Base-by-base conservation (phyloP, 2,329 filamentous ascomycete genomes). In the Biscogniauxia mediterranea region DNA sequence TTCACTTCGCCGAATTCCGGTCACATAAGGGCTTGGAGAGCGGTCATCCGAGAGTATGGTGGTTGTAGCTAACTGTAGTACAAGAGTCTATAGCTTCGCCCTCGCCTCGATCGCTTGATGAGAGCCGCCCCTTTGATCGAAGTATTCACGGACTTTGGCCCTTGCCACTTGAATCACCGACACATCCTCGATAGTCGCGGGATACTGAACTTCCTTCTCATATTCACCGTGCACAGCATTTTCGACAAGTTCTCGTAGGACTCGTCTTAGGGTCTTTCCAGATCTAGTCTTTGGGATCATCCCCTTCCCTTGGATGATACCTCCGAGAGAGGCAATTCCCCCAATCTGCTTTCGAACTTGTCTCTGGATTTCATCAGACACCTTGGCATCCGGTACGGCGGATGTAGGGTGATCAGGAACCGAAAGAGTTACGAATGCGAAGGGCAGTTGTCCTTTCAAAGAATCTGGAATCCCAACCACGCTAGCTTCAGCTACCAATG, bases 271-370 rank as follows among this genome's bases (percentile, higher is more conserved):
- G 4, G 92, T 97, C 83, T 97, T 98, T 26, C 94, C 94, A n/a
- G 89, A 92, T 26, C 93, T 79, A 17, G 94, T 97, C 80, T 93
- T 93, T 5, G 94, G 93, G 57, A 97, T 97, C 83, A 96, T 93
- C 17, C 89, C 89, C 66, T 87, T 87, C 49, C 91, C 91, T 66
- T 92, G 90, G 57, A 97, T 90, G 70, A 97, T 89, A 1, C 93
- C 93, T 8, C 92, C 92, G 0, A 98, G 82, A 1, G 86, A 86
- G 1, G 94, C 93, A 65, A 98, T 97, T 21, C 91, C 87, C 6
- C 93, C 93, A 58, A 98, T 95, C 70, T 96, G 91, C 38, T 83
- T 81, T 25, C 93, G 87, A 2, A 97, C 89, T 3, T 88, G 81
- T 28, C 75, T 77, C 68, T 95, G 91, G 50, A 95, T 85, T 73